Evolutionary conservation across 2,329 filamentous ascomycete species (phyloP).

Genomic region (Hypoxylon sp.): DNA sequence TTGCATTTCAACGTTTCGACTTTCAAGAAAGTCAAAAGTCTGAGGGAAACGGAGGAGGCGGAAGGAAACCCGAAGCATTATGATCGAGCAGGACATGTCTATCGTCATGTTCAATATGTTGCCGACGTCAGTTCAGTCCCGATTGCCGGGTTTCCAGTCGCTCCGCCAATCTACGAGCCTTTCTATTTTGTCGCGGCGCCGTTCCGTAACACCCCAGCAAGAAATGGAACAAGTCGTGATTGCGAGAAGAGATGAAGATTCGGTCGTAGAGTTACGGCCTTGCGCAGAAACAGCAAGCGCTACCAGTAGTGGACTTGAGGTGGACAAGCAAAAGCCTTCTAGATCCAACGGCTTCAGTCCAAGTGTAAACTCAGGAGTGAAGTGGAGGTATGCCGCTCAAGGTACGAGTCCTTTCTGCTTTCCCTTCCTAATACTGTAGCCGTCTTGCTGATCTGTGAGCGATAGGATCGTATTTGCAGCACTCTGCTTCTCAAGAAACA

Average conservation of each 20-base stretch:
- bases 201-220: slow-evolving; percentile 16
- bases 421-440: neutral
- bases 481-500: slow-evolving; percentile 54
- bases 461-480: slow-evolving; percentile 48
- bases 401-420: slow-evolving; percentile 40
- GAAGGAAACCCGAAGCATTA: slow-evolving; percentile 17
- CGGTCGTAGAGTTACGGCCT: slow-evolving; percentile 32
- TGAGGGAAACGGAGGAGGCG: slow-evolving; percentile 5
- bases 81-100: slow-evolving; percentile 55
- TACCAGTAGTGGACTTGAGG: slow-evolving; percentile 16
- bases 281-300: slow-evolving; percentile 19
- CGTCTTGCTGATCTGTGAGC: slow-evolving; percentile 5
- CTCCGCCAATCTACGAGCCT: slow-evolving; percentile 61
- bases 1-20: slow-evolving; percentile 5
- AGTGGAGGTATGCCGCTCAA: slow-evolving; percentile 53
- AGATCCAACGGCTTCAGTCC: slow-evolving; percentile 2
- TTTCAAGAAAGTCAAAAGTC: slow-evolving; percentile 1
- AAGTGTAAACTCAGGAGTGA: slow-evolving; percentile 40
- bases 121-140: slow-evolving; percentile 66
- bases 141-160: slow-evolving; percentile 66
- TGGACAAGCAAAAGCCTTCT: slow-evolving; percentile 15
- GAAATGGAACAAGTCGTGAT: slow-evolving; percentile 37
- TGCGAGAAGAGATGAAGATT: slow-evolving; percentile 33
- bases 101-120: slow-evolving; percentile 69
- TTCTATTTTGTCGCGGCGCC: slow-evolving; percentile 47